phyloP scores from a whole-genome alignment of 1,284 basidiomycete genomes.

The Cutaneotrichosporon cutaneum region DNA sequence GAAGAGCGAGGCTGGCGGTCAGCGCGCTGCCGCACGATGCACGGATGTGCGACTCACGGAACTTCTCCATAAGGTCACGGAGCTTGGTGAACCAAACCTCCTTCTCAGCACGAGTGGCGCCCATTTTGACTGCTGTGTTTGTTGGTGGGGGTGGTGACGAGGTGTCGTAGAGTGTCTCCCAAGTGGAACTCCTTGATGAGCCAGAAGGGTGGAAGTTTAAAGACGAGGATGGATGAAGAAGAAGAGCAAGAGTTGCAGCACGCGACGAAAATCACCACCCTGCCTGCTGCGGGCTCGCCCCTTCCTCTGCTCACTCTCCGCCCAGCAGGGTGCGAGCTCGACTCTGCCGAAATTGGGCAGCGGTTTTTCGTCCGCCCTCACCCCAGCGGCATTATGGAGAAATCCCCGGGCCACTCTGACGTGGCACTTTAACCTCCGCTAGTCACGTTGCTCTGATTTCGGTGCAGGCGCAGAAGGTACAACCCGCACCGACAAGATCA shows the following conservation, averaged over 20 bases:
- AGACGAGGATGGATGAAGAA: conserved; percentile 38
- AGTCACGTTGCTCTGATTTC: conserved; percentile 12
- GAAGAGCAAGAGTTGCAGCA: conserved; percentile 4
- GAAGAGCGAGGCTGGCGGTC: conserved; percentile 82
- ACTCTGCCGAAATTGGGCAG: background rate
- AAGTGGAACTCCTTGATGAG: conserved; percentile 47
- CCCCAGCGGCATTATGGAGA: conserved; percentile 5
- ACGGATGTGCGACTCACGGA: conserved; percentile 62
- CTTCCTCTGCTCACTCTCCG: background rate
- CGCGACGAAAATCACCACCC: background rate
- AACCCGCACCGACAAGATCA: background rate
- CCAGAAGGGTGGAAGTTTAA: conserved; percentile 54
- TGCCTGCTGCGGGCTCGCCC: background rate
- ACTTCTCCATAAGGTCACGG: conserved; percentile 86
- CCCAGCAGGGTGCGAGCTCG: background rate
- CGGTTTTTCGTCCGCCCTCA: conserved; percentile 10
- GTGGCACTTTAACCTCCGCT: conserved; percentile 6
- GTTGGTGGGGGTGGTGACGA: conserved; percentile 23
- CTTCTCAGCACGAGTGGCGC: conserved; percentile 86
- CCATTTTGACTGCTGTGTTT: conserved; percentile 65
- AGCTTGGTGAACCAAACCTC: conserved; percentile 92
- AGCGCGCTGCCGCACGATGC: background rate
- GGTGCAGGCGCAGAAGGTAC: background rate
- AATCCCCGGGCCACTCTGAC: too few species aligned
- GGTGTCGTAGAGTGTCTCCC: conserved; percentile 43